Base-by-base conservation (phyloP, 106 monocot genomes). In the Dendrobium chrysotoxum region DNA sequence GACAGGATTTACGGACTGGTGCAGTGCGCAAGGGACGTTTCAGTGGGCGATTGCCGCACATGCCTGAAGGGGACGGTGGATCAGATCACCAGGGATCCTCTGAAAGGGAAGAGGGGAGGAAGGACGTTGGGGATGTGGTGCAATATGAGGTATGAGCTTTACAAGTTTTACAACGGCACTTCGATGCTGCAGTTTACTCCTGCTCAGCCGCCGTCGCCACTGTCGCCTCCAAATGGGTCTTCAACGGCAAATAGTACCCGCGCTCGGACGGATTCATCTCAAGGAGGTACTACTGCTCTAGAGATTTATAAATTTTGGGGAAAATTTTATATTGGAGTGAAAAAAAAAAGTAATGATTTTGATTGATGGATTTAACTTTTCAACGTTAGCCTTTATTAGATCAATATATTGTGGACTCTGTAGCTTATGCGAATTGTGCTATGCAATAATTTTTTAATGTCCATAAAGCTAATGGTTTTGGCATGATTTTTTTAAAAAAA, bases 1-100 rank as follows among this genome's bases (percentile, higher is more conserved):
- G 21, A 18, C 39, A 65, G 16, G 8, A 57, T 89, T 7, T 87
- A 86, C 64, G 81, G 79, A 39, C 53, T 86, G 23, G 83, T 58
- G 28, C 89, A 89, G 85, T 89, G 89, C 61, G 82, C 86, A 0
- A 72, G 79, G 17, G 89, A 87, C 42, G 11, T 89, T 58, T 7
- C 82, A 1, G 45, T 1, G 0, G 40, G 53, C 20, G 16, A 17
- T 13, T 89, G 89, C 80, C 28, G 72, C 28, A 12, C 18, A n/a
- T 89, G 89, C 72, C 75, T 89, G 16, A 18, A 40, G 2, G 45
- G 23, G 7, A 4, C 40, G 18, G 40, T 75, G 46, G 18, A 58
- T 15, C 4, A 70, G 67, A 53, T 82, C 10, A 12, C 70, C 4
- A 23, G 7, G 12, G 8, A 38, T 57, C 21, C 16, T 57, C 75